Conservation (phyloP, 2,329 filamentous ascomycete genomes). For the Sphaceloma murrayae region DNA sequence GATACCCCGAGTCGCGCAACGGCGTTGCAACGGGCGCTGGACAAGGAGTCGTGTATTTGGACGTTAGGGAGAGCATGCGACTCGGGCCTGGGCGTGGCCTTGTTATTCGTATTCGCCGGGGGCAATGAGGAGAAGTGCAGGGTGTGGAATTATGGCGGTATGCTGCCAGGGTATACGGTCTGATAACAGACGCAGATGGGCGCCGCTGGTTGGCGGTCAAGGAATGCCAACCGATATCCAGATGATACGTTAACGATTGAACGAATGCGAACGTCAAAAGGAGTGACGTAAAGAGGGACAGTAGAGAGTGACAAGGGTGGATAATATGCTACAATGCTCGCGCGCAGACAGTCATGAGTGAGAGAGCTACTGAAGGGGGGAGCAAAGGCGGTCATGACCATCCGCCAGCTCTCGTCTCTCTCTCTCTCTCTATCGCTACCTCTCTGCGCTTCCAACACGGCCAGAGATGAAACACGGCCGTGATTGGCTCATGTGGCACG, state of each 20-base stretch:
- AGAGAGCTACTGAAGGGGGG: not conserved
- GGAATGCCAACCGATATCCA: constrained; percentile 8
- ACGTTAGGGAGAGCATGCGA: constrained; percentile 14
- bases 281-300: not conserved
- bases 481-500: not conserved
- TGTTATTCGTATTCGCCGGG: constrained; percentile 2
- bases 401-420: not conserved
- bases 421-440: not conserved
- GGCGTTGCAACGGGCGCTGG: constrained; percentile 2
- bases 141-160: constrained; percentile 13
- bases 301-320: constrained; percentile 10
- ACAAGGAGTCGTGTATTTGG: constrained; percentile 8
- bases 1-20: constrained; percentile 14
- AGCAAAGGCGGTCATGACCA: not conserved
- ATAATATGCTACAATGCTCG: not conserved
- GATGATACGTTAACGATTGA: not conserved
- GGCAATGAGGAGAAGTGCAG: constrained; percentile 1
- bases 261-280: too few species aligned
- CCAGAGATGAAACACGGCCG: constrained; percentile 6
- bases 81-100: constrained; percentile 1
- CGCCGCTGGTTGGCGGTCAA: not conserved
- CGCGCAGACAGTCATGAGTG: not conserved
- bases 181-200: constrained; percentile 4
- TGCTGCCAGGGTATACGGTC: constrained; percentile 8
- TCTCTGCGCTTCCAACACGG: constrained; percentile 8